Evolutionary conservation across 768 basidiomycete genomes (phyloP), one percentile per base, ranked within the genome.

Genomic region (Auriscalpium orientale): DNA sequence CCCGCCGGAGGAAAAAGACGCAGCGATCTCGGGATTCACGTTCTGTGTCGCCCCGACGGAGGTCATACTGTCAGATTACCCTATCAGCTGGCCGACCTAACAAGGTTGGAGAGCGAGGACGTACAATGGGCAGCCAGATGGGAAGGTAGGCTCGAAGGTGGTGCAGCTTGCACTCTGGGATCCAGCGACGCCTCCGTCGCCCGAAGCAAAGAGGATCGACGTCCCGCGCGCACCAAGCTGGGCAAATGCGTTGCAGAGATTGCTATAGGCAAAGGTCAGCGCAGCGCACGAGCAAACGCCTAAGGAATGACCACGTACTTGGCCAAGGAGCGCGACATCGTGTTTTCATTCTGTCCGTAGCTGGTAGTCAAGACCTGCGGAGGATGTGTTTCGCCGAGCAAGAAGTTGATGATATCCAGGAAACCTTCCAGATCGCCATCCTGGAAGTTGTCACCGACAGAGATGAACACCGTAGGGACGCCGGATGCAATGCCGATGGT

Each of bases 401-500:
- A 49, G 48, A 58, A 62, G 58, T 68, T 62, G 53, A 67, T 54
- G 56, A 65, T 59, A 56, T 72, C 71, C 6, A 71, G 54, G 62
- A 73, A 70, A 9, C 71, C 71, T 16, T 56, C 59, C 15, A 69
- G 58, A 7, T 38, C 63, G 22, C 66, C 68, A 45, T 70, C 70
- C 12, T 61, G 56, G 49, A 56, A 59, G 35, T 69, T 21, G 7
- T 64, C 49, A 7, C 72, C 74, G 8, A 67, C 69, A 1, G 70
- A 69, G 37, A 73, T 64, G 59, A 74, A 72, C 10, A 44, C 53
- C 20, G 60, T 61, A 0, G 70, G 70, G 5, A 74, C 70, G 2
- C 56, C 47, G 5, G 65, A 57, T 9, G 61, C 56, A 50, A 66
- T 43, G n/a, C 66, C 64, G 22, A 67, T 56, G 6, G 65, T 66